phyloP scores from a whole-genome alignment of 2,329 filamentous ascomycete species.

The Metarhizium brunneum region DNA sequence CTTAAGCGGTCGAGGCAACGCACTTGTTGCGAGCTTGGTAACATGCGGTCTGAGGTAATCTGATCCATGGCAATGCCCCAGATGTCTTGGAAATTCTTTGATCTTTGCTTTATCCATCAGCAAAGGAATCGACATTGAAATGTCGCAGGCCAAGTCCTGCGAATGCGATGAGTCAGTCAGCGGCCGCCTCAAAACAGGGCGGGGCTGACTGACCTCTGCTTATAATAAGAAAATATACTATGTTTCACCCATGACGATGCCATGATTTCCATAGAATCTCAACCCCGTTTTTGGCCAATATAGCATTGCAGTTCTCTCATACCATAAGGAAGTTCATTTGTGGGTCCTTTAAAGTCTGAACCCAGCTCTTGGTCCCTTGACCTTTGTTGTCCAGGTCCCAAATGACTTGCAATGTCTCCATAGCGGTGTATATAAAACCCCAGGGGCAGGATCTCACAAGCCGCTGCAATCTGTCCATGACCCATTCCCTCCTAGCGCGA shows the following conservation, averaged over 20 bases:
- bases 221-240: too few species aligned
- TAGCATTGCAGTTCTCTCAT: slow-evolving; percentile 12
- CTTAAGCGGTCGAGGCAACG: slow-evolving; percentile 21
- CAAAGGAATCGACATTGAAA: background rate
- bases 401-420: slow-evolving; percentile 33
- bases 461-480: slow-evolving; percentile 33
- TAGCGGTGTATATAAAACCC: slow-evolving; percentile 38
- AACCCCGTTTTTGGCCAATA: background rate
- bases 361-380: slow-evolving; percentile 26
- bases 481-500: slow-evolving; percentile 34
- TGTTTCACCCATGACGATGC: background rate
- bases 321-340: slow-evolving; percentile 35
- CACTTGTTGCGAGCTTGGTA: slow-evolving; percentile 7
- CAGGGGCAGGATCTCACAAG: slow-evolving; percentile 34
- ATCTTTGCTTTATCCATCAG: background rate
- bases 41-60: slow-evolving; percentile 1
- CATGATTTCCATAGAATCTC: background rate
- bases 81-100: too few species aligned
- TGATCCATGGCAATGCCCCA: background rate
- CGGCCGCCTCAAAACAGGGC: too few species aligned
- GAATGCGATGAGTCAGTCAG: background rate
- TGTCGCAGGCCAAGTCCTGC: background rate
- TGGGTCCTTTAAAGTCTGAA: slow-evolving; percentile 32
- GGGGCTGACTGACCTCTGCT: too few species aligned
- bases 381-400: slow-evolving; percentile 30